Base-by-base conservation (phyloP, 2,329 filamentous ascomycete species). In the Fusarium nematophilum region DNA sequence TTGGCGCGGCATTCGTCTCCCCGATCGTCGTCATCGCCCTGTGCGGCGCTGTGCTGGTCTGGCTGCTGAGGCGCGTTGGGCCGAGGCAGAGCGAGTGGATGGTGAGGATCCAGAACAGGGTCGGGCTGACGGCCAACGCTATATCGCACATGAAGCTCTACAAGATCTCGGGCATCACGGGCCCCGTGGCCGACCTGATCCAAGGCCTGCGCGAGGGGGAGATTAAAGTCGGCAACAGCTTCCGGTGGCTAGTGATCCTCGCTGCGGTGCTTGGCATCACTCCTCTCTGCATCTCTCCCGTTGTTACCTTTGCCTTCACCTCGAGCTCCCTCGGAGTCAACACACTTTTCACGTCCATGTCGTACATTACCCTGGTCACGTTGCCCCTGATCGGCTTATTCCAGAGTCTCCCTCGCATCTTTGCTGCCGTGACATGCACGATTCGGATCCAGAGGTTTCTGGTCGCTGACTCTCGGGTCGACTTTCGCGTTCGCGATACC, bases 1-100 rank as follows among this genome's bases (percentile, higher is more conserved):
- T 86, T 1, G 82, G 83, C 0, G 69, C 73, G 0, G 80, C 81
- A 0, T 85, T 81, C 31, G 66, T 78, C 0, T 77, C 79, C 0
- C 82, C 83, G 0, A 72, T 86, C 6, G 73, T 76, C 0, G 70
- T 82, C 3, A 78, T 81, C 0, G 39, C 78, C 8, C 4, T 67
- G 3, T 71, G 68, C 15, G 59, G 64, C 2, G 21, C 59, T 3
- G 8, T 64, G 3, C 38, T 72, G 1, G 51, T 39, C 14, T 59
- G 58, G 54, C 14, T 62, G 1, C 31, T 71, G 17, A 38, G 30
- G 1, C 29, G 61, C 8, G 56, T 69, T 3, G 63, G 62, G 1
- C 57, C 47, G 15, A 62, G 29, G 2, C 76, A 78, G 42, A 67
- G 53, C 6, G 38, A 40, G 5, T 79, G 77, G 77, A 76, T 79